A percentile compares a stretch with the other conserved stretches of the same genome.
These are phyloP conservation scores for Fragaria iinumae DNA, from an alignment of 306 rosid species.

Conservation along the genomic window DNA sequence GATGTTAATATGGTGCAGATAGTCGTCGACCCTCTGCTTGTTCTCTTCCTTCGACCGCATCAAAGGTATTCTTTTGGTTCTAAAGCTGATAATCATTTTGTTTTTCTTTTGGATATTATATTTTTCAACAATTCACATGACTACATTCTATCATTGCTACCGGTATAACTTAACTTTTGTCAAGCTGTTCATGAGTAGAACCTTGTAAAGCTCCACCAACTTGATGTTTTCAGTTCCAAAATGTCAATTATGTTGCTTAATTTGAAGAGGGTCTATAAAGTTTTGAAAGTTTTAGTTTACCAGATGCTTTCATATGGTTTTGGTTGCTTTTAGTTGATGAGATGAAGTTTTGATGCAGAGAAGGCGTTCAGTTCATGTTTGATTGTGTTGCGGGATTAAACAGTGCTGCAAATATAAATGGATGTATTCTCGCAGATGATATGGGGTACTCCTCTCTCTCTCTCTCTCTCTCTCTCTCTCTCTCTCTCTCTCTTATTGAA, in stretches of 20 bases:
- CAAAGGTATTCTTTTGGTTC: slow-evolving; percentile 58
- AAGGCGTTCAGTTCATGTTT: slow-evolving; percentile 97
- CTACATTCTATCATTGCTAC: not conserved
- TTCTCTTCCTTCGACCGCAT: slow-evolving; percentile 86
- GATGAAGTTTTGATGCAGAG: slow-evolving; percentile 57
- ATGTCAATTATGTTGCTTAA: not conserved
- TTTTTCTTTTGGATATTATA: not conserved
- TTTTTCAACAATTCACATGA: not conserved
- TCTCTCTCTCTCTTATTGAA: not conserved
- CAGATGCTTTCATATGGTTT: not conserved
- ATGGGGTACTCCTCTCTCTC: slow-evolving; percentile 61
- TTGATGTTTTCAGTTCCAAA: slow-evolving; percentile 8
- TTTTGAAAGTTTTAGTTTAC: not conserved
- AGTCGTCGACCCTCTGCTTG: slow-evolving; percentile 75
- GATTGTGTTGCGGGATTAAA: slow-evolving; percentile 79
- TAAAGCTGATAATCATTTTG: not conserved
- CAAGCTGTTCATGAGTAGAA: not conserved
- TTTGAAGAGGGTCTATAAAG: not conserved
- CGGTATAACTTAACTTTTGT: not conserved
- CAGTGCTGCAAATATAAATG: slow-evolving; percentile 52
- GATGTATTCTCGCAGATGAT: slow-evolving; percentile 98
- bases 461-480: not conserved
- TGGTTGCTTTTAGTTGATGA: slow-evolving; percentile 15
- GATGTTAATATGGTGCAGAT: slow-evolving; percentile 42
- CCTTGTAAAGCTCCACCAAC: not conserved